Base-by-base conservation (phyloP, 805 yeast species). In the Schwanniomyces yamadae region DNA sequence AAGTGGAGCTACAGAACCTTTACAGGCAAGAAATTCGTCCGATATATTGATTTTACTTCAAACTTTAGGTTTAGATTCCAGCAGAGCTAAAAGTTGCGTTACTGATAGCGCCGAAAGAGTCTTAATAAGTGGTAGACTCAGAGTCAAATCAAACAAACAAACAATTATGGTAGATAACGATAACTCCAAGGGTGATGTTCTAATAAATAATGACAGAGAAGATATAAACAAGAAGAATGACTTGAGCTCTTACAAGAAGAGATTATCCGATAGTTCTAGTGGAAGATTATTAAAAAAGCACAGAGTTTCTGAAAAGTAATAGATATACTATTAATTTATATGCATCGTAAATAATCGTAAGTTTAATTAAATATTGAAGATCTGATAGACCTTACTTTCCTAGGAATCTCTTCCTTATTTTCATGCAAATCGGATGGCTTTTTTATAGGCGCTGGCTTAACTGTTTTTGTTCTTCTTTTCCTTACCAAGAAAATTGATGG, bases 141-240 rank as follows among this genome's bases (percentile, higher is more conserved):
- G 96, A 42, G 63, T 73, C 19, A 77, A 78, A 49, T 78, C 90
- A 41, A 82, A 83, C 52, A 90, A 89, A 52, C 96, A 90, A 55
- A 80, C 85, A 0, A 64, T 84, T 3, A 69, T 64, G 34, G 56
- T 77, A 2, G 89, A 82, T 8, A 75, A 72, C 37, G 50, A 41
- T 22, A 55, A 48, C 12, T 31, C 38, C 23, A 40, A 40, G 22
- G 49, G 38, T 33, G 71, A 64, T 37, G 62, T 48, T 11, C 57
- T 59, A 13, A 54, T 57, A 13, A 60, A 44, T 19, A 53, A 54
- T 36, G 47, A 29, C 3, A 22, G 24, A 22, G 59, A 46, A 25
- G 48, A 44, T 31, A 40, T 40, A 12, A 40, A 28, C 19, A 40
- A 41, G 15, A 51, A 43, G 27, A 28, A 33, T 11, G 51, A 39